Conservation (phyloP, 2,329 filamentous ascomycete genomes). For the Incumbomyces lentus region DNA sequence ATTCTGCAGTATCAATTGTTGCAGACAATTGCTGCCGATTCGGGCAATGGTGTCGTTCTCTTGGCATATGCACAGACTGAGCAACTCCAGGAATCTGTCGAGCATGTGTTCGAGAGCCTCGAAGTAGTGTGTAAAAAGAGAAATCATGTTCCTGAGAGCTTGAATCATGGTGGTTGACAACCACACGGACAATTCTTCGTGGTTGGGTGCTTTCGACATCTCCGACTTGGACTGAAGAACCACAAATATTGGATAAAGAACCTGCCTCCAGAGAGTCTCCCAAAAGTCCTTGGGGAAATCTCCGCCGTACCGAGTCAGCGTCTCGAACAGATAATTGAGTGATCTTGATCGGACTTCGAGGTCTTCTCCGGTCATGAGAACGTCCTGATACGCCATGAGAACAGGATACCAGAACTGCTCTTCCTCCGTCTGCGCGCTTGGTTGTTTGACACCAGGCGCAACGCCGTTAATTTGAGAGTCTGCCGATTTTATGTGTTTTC, state of each 20-base stretch:
- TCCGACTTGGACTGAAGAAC: slow-evolving; percentile 92
- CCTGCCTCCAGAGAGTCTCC: slow-evolving; percentile 95
- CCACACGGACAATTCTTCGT: slow-evolving; percentile 97
- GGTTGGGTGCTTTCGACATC: slow-evolving; percentile 88
- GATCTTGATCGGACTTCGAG: slow-evolving; percentile 83
- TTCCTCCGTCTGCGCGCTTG: slow-evolving; percentile 75
- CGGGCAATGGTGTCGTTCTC: slow-evolving; percentile 97
- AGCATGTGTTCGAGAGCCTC: slow-evolving; percentile 95
- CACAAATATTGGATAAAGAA: slow-evolving; percentile 97
- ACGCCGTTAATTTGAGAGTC: slow-evolving; percentile 34
- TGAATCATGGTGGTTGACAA: slow-evolving; percentile 99
- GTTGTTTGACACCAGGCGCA: slow-evolving; percentile 48
- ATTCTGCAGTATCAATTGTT: slow-evolving; percentile 93
- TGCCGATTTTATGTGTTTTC: slow-evolving; percentile 44
- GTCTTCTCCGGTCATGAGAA: slow-evolving; percentile 97
- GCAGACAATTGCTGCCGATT: slow-evolving; percentile 95
- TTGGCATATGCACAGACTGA: slow-evolving; percentile 94
- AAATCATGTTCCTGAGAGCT: slow-evolving; percentile 94
- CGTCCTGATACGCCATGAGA: slow-evolving; percentile 95
- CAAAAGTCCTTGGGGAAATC: slow-evolving; percentile 92
- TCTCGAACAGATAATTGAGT: slow-evolving; percentile 93
- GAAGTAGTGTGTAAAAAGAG: slow-evolving; percentile 97
- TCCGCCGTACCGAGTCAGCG: slow-evolving; percentile 77
- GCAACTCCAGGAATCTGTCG: slow-evolving; percentile 85
- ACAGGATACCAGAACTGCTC: slow-evolving; percentile 99